Conservation (phyloP, 2,329 filamentous ascomycete genomes). For the Verticillium nubilum region DNA sequence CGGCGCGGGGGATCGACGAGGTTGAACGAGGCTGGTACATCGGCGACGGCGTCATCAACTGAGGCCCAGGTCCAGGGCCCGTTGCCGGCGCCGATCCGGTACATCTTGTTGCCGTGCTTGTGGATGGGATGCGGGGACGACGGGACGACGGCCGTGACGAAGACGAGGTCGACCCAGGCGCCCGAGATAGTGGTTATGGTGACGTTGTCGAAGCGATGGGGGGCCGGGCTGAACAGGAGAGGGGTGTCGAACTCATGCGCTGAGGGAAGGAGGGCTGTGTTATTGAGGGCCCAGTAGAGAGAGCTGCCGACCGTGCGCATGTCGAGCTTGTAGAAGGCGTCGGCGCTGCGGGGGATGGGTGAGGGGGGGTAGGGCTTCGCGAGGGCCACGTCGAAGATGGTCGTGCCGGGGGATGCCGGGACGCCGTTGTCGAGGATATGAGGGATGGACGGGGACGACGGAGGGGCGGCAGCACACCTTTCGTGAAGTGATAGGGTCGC, state of each 20-base stretch:
- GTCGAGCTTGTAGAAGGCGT: conserved; percentile 38
- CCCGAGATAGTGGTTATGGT: conserved; percentile 40
- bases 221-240: conserved; percentile 38
- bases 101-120: conserved; percentile 60
- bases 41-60: conserved; percentile 44
- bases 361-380: conserved; percentile 43
- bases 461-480: conserved; percentile 10
- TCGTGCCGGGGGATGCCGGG: conserved; percentile 31
- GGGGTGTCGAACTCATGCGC: conserved; percentile 31
- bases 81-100: conserved; percentile 44
- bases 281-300: conserved; percentile 50
- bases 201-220: conserved; percentile 29
- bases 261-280: conserved; percentile 32
- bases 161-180: conserved; percentile 52
- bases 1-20: conserved; percentile 47
- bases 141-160: conserved; percentile 33
- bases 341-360: conserved; percentile 31
- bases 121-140: conserved; percentile 57
- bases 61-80: conserved; percentile 46
- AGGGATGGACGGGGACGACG: conserved; percentile 17
- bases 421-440: conserved; percentile 45
- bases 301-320: conserved; percentile 34
- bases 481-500: conserved; percentile 37
- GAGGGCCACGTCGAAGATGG: conserved; percentile 35
- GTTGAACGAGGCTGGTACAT: conserved; percentile 48